Conservation (phyloP, 129 eudicot genomes). For the Arctium lappa region DNA sequence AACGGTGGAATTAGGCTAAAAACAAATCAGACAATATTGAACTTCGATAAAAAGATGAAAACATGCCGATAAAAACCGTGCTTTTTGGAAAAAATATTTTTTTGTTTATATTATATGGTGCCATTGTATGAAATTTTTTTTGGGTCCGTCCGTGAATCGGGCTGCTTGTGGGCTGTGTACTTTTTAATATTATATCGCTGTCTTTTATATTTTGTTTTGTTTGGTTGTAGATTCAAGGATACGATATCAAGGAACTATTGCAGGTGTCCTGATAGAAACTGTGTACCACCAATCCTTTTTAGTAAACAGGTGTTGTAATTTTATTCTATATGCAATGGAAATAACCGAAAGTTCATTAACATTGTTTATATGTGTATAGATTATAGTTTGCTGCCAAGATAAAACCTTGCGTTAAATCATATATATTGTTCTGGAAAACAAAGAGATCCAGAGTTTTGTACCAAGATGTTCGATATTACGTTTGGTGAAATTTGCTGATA, state of each 20-base stretch:
- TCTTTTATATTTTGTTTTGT: background rate
- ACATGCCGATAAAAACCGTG: too few species aligned
- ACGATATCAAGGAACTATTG: conserved; percentile 80
- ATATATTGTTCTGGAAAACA: background rate
- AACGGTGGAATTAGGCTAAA: too few species aligned
- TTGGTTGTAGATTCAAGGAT: conserved; percentile 78
- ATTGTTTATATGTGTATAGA: background rate
- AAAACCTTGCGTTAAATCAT: too few species aligned
- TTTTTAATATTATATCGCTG: background rate
- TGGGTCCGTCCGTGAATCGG: too few species aligned
- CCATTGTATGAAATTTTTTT: too few species aligned
- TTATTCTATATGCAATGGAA: conserved; percentile 8
- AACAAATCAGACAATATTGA: too few species aligned
- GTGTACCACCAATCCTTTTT: background rate
- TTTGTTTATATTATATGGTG: too few species aligned
- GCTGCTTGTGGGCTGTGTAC: too few species aligned
- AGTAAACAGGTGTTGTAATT: conserved; percentile 8
- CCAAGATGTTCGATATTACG: background rate
- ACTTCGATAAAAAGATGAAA: too few species aligned
- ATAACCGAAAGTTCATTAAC: background rate
- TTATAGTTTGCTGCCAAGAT: too few species aligned
- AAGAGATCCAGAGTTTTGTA: background rate
- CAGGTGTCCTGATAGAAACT: conserved; percentile 43
- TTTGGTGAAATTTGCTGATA: too few species aligned
- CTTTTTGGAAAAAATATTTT: too few species aligned